Evolutionary conservation across 768 basidiomycete species (phyloP).

Genomic region (Mrakia gelida): DNA sequence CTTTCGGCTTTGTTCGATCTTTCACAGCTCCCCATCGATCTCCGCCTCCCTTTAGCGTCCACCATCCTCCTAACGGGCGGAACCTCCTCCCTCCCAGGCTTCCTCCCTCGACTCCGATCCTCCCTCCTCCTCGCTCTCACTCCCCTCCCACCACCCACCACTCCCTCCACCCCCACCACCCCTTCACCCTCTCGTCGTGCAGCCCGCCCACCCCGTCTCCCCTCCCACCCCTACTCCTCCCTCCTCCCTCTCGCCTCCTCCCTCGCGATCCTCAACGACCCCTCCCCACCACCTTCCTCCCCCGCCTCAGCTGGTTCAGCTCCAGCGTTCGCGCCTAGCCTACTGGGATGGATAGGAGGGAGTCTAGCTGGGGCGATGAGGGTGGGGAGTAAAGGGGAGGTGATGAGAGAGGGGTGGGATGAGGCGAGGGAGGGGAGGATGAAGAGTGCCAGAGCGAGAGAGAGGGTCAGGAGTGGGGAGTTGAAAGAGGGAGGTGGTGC

Average conservation of each 20-base stretch:
- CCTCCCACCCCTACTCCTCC: constrained; percentile 55
- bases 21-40: constrained; percentile 78
- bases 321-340: constrained; percentile 76
- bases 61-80: constrained; percentile 85
- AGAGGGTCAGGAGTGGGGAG: constrained; percentile 3
- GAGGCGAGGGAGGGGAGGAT: constrained; percentile 47
- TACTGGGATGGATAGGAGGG: constrained; percentile 88
- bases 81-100: constrained; percentile 84
- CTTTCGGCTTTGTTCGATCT: neutral
- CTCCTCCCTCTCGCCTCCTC: constrained; percentile 67
- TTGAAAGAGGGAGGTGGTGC: constrained; percentile 39
- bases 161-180: neutral
- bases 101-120: constrained; percentile 78
- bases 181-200: neutral
- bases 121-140: constrained; percentile 66
- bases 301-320: constrained; percentile 58
- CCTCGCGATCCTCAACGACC: constrained; percentile 78
- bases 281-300: constrained; percentile 52
- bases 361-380: constrained; percentile 76
- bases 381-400: constrained; percentile 16
- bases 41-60: constrained; percentile 74
- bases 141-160: constrained; percentile 35
- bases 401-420: constrained; percentile 51
- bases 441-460: constrained; percentile 28
- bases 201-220: constrained; percentile 22